Evolutionary conservation across 331 rosid genomes (phyloP).

Genomic region (Rhamnella rubrinervis): DNA sequence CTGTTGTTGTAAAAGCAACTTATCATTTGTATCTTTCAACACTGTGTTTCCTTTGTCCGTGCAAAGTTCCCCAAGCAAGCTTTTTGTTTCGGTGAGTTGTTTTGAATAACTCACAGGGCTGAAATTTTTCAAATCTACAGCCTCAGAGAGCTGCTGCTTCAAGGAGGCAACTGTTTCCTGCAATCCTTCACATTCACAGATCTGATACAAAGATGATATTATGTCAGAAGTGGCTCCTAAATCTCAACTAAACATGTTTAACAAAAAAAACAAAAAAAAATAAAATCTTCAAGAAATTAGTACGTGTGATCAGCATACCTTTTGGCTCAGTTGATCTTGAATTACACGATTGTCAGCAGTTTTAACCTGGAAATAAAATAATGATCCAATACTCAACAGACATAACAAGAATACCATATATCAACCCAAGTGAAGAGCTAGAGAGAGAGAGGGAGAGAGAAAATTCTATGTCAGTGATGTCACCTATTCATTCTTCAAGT

Average conservation of each 20-base stretch:
- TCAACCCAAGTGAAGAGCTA: not conserved
- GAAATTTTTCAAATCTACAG: conserved; percentile 46
- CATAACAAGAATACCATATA: conserved; percentile 14
- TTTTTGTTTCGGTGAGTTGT: conserved; percentile 32
- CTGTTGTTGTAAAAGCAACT: conserved; percentile 54
- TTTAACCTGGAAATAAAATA: conserved; percentile 61
- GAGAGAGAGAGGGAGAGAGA: conserved; percentile 9
- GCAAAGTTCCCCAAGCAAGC: conserved; percentile 31
- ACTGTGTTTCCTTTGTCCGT: conserved; percentile 33
- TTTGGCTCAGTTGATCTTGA: conserved; percentile 88
- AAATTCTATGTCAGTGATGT: not conserved
- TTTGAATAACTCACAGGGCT: conserved; percentile 42
- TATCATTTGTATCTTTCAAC: conserved; percentile 34
- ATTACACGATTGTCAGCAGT: conserved; percentile 89
- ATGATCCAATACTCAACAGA: conserved; percentile 5
- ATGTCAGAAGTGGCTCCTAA: conserved; percentile 19
- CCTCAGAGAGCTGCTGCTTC: conserved; percentile 80
- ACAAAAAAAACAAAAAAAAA: not conserved
- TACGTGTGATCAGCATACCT: conserved; percentile 39
- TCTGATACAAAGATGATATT: conserved; percentile 44
- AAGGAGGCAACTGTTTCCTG: conserved; percentile 70
- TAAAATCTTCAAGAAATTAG: not conserved
- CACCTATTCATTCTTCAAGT: not conserved
- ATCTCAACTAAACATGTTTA: conserved; percentile 2
- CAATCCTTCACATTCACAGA: conserved; percentile 64